Base-by-base conservation (phyloP, 805 yeast genomes). In the Torulaspora indica region DNA sequence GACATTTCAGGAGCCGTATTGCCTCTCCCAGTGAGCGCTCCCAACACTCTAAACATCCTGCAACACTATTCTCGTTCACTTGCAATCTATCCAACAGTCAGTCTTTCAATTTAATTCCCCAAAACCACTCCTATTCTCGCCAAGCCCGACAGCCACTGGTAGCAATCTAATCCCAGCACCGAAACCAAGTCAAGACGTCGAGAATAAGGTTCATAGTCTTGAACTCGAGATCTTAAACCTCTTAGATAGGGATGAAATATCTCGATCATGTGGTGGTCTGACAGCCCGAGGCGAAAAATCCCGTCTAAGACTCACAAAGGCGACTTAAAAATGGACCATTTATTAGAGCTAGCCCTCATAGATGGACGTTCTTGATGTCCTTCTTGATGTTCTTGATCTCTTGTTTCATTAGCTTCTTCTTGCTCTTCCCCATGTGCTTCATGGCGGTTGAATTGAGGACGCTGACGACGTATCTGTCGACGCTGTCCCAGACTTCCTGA, bases 401-500 rank as follows among this genome's bases (percentile, higher is more conserved):
- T 32, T 51, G 55, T 40, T 49, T 55, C 27, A 60, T 46, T 17
- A 46, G 52, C 27, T 49, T 56, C 39, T 55, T 55, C 31, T 52
- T 53, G 15, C 47, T 48, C 39, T 54, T 56, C 27, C 49, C 49
- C n/a, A 47, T 22, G 4, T 49, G 51, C 27, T 47, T 48, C 18
- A 40, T 23, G 14, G 47, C 38, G n/a, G 42, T 38, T 8, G 42
- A 28, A 17, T 42, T 49, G 9, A 44, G 40, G 32, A 54, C 51
- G 32, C 36, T 49, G 33, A 55, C 53, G 30, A 56, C 54, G 38
- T 51, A 61, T 31, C 45, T 52, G 38, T 65, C 68, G n/a, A 85
- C 85, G 62, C 95, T 85, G 34, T 77, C 75, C 98, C 98, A 93
- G 1, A 91, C 80, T 23, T 73, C 75, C 4, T 75, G 77, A 32